Evolutionary conservation across 345 rosid species (phyloP).

Genomic region (Eutrema japonicum): DNA sequence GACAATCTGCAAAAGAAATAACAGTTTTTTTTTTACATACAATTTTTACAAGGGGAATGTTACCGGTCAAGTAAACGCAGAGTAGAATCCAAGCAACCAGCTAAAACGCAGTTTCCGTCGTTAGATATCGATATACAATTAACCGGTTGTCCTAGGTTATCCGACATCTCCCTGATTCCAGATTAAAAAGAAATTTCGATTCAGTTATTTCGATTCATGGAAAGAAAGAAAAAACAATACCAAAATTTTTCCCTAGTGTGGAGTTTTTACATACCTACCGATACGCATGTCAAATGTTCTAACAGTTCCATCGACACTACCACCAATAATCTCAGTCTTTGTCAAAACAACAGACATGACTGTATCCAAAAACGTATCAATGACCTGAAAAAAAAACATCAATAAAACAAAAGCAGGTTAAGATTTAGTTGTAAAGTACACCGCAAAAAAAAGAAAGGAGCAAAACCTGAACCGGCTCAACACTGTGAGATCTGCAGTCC

Average conservation of each 20-base stretch:
- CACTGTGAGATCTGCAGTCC: constrained; percentile 96
- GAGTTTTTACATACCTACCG: constrained; percentile 67
- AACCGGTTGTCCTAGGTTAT: constrained; percentile 89
- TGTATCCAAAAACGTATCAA: constrained; percentile 80
- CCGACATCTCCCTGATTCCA: constrained; percentile 74
- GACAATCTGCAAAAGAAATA: not conserved
- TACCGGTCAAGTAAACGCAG: constrained; percentile 88
- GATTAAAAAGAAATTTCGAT: not conserved
- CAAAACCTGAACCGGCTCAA: constrained; percentile 91
- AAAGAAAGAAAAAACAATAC: not conserved
- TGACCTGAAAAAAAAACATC: constrained; percentile 52
- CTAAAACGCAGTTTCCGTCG: constrained; percentile 85
- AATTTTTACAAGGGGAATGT: not conserved
- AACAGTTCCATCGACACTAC: constrained; percentile 98
- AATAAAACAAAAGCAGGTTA: not conserved
- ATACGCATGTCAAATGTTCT: constrained; percentile 94
- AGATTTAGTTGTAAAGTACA: not conserved
- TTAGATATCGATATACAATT: constrained; percentile 94
- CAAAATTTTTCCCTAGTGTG: not conserved
- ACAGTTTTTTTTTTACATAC: not conserved
- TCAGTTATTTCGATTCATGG: not conserved
- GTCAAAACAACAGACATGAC: constrained; percentile 97
- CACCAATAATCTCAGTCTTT: constrained; percentile 89
- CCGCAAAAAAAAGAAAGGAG: constrained; percentile 1
- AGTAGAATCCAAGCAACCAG: constrained; percentile 89